Base-by-base conservation (phyloP, 2,329 filamentous ascomycete genomes). In the Fusarium proliferatum region DNA sequence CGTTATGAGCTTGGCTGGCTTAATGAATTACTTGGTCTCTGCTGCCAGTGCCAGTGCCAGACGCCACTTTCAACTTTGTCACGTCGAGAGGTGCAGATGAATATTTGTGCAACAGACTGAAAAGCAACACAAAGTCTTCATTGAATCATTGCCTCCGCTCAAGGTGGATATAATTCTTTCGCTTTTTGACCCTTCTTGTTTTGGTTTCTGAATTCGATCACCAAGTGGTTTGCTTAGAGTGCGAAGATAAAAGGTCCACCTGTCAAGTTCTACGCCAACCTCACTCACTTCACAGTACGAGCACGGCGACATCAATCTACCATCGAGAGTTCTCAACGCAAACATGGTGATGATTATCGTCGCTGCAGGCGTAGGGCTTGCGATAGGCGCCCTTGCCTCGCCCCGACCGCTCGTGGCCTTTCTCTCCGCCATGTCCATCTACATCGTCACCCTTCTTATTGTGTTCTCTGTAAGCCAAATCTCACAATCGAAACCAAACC, bases 391-490 rank as follows among this genome's bases (percentile, higher is more conserved):
- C 15, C 26, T 60, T 6, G 43, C 64, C 19, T 13, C 67, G 15
- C 64, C 65, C 17, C 53, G 56, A 9, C 51, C 59, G 60, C 49
- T 36, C n/a, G 21, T 67, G 30, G 57, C 75, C 6, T 41, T 71
- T 38, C 51, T 75, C 15, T 72, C 74, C 1, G 59, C 61, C 34
- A 21, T 80, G 34, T 46, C 78, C 9, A 48, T 73, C 5, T 26
- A 75, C 46, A 64, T 79, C 53, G 62, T 79, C n/a, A 59, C 60
- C 26, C 56, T 79, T 5, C 19, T 71, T 60, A 75, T 82, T 53
- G 82, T 81, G 55, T 46, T 79, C 34, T 79, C 80, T 36, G 83
- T 82, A 73, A 63, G 77, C 28, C 28, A 28, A 55, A 17, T 36
- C 45, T 6, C 23, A 51, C 19, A 19, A 45, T 21, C 2, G 16